These are phyloP conservation scores for Zymoseptoria tritici DNA, from an alignment of 2,329 filamentous ascomycete species.

Conservation along the genomic window DNA sequence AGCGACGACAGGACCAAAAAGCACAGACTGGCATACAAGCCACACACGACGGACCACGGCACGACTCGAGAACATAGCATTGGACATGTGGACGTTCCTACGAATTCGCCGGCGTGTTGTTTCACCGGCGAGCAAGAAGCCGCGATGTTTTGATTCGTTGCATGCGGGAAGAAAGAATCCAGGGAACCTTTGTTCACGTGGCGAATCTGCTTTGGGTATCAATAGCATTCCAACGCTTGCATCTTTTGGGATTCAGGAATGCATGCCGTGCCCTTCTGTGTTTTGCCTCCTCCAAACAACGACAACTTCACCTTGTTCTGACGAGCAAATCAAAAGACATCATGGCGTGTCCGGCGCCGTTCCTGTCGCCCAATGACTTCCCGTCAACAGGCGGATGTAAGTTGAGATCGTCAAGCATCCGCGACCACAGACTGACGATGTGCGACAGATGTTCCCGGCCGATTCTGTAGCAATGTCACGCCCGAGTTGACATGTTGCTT, in stretches of 20 bases:
- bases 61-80: neutral
- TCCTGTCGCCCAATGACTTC: constrained; percentile 56
- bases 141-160: neutral
- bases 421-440: neutral
- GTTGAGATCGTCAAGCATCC: constrained; percentile 24
- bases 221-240: neutral
- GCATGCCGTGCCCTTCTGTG: neutral
- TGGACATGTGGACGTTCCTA: neutral
- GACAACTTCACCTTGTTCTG: neutral
- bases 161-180: neutral
- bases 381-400: constrained; percentile 58
- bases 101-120: neutral
- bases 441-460: neutral
- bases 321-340: neutral
- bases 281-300: neutral
- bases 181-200: neutral
- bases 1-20: neutral
- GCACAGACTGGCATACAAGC: neutral
- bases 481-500: neutral
- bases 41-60: neutral
- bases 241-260: neutral
- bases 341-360: constrained; percentile 55
- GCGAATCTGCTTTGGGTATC: neutral
- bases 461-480: neutral
- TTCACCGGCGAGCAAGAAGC: neutral